Evolutionary conservation across 371 early-diverging fungal genomes (phyloP), one percentile per base, ranked within the genome.

Genomic region (Mucor lusitanicus): DNA sequence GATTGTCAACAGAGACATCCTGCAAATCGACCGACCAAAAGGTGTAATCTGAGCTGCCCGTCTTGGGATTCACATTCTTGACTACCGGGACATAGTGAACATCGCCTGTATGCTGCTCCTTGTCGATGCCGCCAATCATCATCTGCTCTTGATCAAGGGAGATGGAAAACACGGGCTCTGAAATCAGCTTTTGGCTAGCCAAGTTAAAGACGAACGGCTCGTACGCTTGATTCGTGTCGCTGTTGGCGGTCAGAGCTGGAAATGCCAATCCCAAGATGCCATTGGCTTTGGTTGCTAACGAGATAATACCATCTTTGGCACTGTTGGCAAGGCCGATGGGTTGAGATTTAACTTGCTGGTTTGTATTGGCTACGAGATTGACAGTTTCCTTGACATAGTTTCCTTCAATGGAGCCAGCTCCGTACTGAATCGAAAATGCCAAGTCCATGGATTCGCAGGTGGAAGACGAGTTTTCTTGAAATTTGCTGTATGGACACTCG

Each of bases 51-150:
- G 19, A 23, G 44, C 44, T 19, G 6, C 13, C 19, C 19, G 56
- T 64, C 32, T 57, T 55, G 44, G 3, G 19, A 17, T 65, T 65
- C 1, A 17, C 27, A 12, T 58, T 58, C 9, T 65, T 57, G n/a
- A 68, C 72, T 0, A 80, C 80, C 3, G 77, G 74, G 12, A 80
- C 35, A 39, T 86, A 87, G 11, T 71, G 67, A 55, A 88, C 53
- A 6, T 74, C 67, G 21, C 88, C 88, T 1, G 67, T 62, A 68
- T 78, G 87, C 64, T 82, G 82, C 57, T 76, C 63, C 7, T 62
- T 50, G 65, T 90, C 84, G n/a, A 78, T 72, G 1, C 84, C 88
- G 11, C 86, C 87, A 72, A 90, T 77, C n/a, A 80, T 84, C 61
- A 87, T 77, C 61, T 86, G 81, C 21, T 87, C 35, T 62, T 37